Evolutionary conservation across 805 yeast genomes (phyloP), one percentile per base, ranked within the genome.

Genomic region (Monosporozyma siamensis): DNA sequence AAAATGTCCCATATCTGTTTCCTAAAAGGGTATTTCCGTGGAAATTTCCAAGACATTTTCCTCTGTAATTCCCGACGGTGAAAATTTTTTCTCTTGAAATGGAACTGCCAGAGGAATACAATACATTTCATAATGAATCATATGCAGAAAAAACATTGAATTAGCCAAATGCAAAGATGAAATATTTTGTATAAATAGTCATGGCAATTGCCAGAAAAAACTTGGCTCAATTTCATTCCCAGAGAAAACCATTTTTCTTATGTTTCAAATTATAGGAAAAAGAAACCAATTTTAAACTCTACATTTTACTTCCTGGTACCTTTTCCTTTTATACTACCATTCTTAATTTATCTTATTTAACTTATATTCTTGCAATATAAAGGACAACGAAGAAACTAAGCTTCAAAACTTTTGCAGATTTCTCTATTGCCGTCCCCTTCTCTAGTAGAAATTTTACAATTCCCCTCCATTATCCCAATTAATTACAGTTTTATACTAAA

Each of bases 41-140:
- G 4, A 29, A 29, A 29, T 29, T 18, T 29, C 32, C 32, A n/a
- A 12, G 26, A 34, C 25, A 34, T 34, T n/a, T n/a, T 34, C 6
- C 20, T 34, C 37, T 15, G 37, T 34, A 22, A 22, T 34, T 22
- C 26, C 37, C 37, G 37, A 34, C 25, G 37, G 25, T 18, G n/a
- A 18, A 34, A 22, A 29, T 15, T 29, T 29, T 29, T 29, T 14
- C 4, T 15, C 8, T 14, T 4, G 15, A 11, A n/a, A n/a, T n/a
- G n/a, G n/a, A n/a, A n/a, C n/a, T n/a, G n/a, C n/a, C n/a, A n/a
- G n/a, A n/a, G n/a, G n/a, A n/a, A n/a, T n/a, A n/a, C n/a, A n/a
- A n/a, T n/a, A n/a, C n/a, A n/a, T n/a, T n/a, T n/a, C n/a, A n/a
- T n/a, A n/a, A n/a, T n/a, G n/a, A n/a, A n/a, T n/a, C n/a, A n/a